Base-by-base conservation (phyloP, 352 stramenopile species). In the Phytophthora ramorum region DNA sequence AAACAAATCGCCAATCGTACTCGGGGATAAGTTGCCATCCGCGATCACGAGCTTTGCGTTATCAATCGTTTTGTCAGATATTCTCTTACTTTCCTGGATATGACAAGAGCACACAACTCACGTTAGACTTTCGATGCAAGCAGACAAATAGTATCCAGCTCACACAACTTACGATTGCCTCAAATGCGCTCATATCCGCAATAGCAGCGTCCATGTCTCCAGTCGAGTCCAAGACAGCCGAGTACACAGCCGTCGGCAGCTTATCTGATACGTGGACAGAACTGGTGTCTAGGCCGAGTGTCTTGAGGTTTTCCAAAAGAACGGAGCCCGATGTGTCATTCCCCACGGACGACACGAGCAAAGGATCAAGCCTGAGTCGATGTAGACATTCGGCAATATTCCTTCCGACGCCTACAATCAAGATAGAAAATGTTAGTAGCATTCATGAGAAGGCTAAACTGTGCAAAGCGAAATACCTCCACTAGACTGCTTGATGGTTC, bases 311-410 rank as follows among this genome's bases (percentile, higher is more conserved):
- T 14, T 87, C 75, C 35, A 97, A 59, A 17, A 98, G 73, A 53
- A 90, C 79, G 1, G 71, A 83, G 3, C 92, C 92, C 2, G 76
- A 78, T 3, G 78, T 59, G 51, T 98, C 92, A 14, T 85, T 78
- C 1, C 92, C 92, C 14, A 98, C 79, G 0, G 75, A 85, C 10
- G 92, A 97, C 17, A 97, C 73, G 17, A 98, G 81, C 37, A 95
- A 49, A 49, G 85, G 86, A 38, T 85, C 63, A 16, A 82, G 30
- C 0, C 73, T 73, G 0, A 98, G 78, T 9, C 90, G 83, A 41
- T 91, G 79, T 13, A 97, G 69, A 48, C 82, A 95, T 66, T 98
- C 91, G 35, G 91, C 90, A 48, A 98, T 95, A 73, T 98, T 98
- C 4, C 91, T 79, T n/a, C 87, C 93, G n/a, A 98, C 93, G 54